Conservation (phyloP, 1,139 yeast species). For the Wickerhamomyces sp. region DNA sequence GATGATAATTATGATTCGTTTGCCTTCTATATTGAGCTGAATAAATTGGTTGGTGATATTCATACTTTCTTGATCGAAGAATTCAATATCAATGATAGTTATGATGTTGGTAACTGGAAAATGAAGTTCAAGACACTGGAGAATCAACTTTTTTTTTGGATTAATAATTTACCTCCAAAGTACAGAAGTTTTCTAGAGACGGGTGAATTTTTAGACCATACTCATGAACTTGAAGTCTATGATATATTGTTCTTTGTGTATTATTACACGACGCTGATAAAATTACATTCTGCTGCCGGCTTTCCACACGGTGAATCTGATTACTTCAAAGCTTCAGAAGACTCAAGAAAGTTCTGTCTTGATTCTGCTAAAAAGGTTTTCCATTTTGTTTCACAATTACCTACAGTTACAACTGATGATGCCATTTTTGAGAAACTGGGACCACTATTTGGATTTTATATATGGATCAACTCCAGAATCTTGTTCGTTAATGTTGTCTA, state of each 20-base stretch:
- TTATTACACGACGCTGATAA: constrained; percentile 28
- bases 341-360: constrained; percentile 26
- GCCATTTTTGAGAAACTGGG: constrained; percentile 26
- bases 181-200: constrained; percentile 13
- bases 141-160: constrained; percentile 15
- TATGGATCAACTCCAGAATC: constrained; percentile 33
- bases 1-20: constrained; percentile 16
- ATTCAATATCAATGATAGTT: constrained; percentile 13
- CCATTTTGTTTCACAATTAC: constrained; percentile 19
- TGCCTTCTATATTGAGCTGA: constrained; percentile 17
- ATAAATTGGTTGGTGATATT: constrained; percentile 17
- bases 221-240: constrained; percentile 6
- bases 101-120: constrained; percentile 15
- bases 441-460: constrained; percentile 31
- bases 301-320: constrained; percentile 29
- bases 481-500: constrained; percentile 30
- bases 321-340: constrained; percentile 25
- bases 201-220: constrained; percentile 4
- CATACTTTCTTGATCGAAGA: constrained; percentile 19
- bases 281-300: constrained; percentile 30
- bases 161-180: constrained; percentile 11
- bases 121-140: constrained; percentile 15
- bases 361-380: constrained; percentile 23
- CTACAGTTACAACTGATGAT: constrained; percentile 9
- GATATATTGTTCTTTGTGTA: constrained; percentile 24